Evolutionary conservation across 108 stramenopile genomes (phyloP).

Genomic region (Chaetoceros muelleri): DNA sequence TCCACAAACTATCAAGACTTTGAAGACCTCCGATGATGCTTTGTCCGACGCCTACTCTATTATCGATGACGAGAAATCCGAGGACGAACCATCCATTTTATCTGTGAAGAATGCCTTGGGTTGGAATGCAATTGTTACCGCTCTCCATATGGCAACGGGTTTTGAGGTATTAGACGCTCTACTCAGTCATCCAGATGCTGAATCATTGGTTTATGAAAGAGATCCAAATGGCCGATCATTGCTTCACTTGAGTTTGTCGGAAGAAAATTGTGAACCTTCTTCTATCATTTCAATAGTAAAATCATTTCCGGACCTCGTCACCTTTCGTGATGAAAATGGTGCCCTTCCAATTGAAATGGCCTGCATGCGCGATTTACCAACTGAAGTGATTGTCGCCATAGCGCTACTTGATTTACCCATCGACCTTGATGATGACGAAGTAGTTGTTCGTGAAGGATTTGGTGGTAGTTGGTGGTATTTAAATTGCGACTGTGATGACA

Average conservation of each 20-base stretch:
- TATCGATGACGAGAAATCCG: background rate
- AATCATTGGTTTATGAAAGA: slow-evolving; percentile 27
- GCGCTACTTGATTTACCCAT: slow-evolving; percentile 72
- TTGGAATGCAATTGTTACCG: slow-evolving; percentile 50
- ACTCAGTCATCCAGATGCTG: slow-evolving; percentile 44
- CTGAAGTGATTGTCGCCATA: slow-evolving; percentile 66
- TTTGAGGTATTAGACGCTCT: slow-evolving; percentile 68
- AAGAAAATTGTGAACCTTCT: slow-evolving; percentile 43
- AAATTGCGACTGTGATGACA: slow-evolving; percentile 69
- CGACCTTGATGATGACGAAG: slow-evolving; percentile 43
- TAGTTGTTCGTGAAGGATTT: slow-evolving; percentile 31
- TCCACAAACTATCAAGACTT: slow-evolving; percentile 12
- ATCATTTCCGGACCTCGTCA: slow-evolving; percentile 41
- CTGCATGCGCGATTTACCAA: slow-evolving; percentile 50
- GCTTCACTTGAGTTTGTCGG: slow-evolving; percentile 52
- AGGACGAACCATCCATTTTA: slow-evolving; percentile 1
- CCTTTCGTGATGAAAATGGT: slow-evolving; percentile 37
- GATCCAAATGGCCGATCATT: slow-evolving; percentile 43
- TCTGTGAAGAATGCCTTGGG: slow-evolving; percentile 47
- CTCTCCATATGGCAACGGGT: slow-evolving; percentile 44
- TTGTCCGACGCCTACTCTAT: background rate
- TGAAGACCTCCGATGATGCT: slow-evolving; percentile 13
- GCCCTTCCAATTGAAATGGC: slow-evolving; percentile 71
- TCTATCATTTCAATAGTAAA: slow-evolving; percentile 66
- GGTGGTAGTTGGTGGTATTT: slow-evolving; percentile 81